Conservation (phyloP, 2,329 filamentous ascomycete species). For the Blastomyces emzantsi region DNA sequence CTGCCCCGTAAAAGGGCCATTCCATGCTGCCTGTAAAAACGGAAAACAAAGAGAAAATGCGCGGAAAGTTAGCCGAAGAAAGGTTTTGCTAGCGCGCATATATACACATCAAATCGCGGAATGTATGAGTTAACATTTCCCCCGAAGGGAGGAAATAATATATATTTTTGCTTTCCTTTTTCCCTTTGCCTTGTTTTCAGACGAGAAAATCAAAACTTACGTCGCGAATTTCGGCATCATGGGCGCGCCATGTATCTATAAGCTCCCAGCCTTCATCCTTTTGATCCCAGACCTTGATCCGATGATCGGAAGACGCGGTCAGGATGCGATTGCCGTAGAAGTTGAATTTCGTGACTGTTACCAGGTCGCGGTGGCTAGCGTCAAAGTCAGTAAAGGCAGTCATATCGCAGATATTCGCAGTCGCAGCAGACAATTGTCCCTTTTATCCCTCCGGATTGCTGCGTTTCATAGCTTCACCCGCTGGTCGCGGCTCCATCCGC, state of each 20-base stretch:
- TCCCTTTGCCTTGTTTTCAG: not conserved
- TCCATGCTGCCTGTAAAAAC: slow-evolving; percentile 69
- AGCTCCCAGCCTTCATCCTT: slow-evolving; percentile 67
- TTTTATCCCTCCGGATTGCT: not conserved
- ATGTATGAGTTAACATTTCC: not conserved
- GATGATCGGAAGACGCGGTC: slow-evolving; percentile 84
- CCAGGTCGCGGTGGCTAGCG: slow-evolving; percentile 51
- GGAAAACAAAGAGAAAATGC: slow-evolving; percentile 3
- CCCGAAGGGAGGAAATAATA: not conserved
- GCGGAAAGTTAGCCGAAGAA: slow-evolving; percentile 19
- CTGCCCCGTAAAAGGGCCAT: slow-evolving; percentile 80
- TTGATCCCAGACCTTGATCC: slow-evolving; percentile 80
- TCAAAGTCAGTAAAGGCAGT: slow-evolving; percentile 37
- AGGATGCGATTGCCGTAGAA: slow-evolving; percentile 86
- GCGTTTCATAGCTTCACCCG: not conserved
- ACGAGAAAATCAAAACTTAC: slow-evolving; percentile 37
- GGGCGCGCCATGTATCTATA: slow-evolving; percentile 80
- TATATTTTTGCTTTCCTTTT: not conserved
- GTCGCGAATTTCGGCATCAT: slow-evolving; percentile 83
- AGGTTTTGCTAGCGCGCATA: slow-evolving; percentile 5
- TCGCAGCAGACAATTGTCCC: not conserved
- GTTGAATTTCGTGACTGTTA: slow-evolving; percentile 82
- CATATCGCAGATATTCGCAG: slow-evolving; percentile 18
- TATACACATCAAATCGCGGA: not conserved
- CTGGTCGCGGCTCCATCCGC: not conserved